Evolutionary conservation across 2,329 filamentous ascomycete species (phyloP).

Genomic region (Fusarium stilboides): DNA sequence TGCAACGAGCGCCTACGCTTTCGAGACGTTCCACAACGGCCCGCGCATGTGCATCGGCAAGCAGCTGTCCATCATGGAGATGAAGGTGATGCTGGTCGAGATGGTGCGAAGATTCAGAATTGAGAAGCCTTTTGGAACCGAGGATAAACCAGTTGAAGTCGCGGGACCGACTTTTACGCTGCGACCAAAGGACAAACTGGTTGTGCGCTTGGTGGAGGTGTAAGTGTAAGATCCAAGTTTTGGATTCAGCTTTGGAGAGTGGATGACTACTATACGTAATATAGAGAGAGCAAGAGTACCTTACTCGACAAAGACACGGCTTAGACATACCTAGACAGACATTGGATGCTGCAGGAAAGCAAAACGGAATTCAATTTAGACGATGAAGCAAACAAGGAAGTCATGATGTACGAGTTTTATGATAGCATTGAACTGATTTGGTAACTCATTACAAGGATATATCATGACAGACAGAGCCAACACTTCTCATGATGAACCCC

Average conservation of each 20-base stretch:
- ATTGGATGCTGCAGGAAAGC: background rate
- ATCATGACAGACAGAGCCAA: slow-evolving; percentile 23
- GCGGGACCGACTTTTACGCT: slow-evolving; percentile 48
- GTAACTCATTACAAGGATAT: no score
- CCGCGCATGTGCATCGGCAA: slow-evolving; percentile 58
- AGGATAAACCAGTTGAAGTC: slow-evolving; percentile 42
- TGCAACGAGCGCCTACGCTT: slow-evolving; percentile 51
- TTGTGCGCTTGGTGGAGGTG: slow-evolving; percentile 40
- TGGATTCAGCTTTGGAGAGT: background rate
- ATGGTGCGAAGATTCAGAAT: slow-evolving; percentile 53
- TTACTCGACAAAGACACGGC: background rate
- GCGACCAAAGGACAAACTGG: slow-evolving; percentile 49
- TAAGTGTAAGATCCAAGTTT: slow-evolving; percentile 16
- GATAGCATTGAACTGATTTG: background rate
- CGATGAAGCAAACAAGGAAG: background rate
- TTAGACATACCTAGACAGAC: background rate
- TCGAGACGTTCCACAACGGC: slow-evolving; percentile 57
- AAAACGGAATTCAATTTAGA: background rate
- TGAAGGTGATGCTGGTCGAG: slow-evolving; percentile 56
- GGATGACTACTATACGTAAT: background rate
- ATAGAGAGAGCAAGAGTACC: background rate
- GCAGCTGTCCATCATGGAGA: slow-evolving; percentile 55
- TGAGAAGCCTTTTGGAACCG: slow-evolving; percentile 35
- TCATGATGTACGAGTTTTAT: background rate
- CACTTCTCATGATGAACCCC: slow-evolving; percentile 27